Evolutionary conservation across 805 yeast species (phyloP).

Genomic region (Yarrowia osloensis): DNA sequence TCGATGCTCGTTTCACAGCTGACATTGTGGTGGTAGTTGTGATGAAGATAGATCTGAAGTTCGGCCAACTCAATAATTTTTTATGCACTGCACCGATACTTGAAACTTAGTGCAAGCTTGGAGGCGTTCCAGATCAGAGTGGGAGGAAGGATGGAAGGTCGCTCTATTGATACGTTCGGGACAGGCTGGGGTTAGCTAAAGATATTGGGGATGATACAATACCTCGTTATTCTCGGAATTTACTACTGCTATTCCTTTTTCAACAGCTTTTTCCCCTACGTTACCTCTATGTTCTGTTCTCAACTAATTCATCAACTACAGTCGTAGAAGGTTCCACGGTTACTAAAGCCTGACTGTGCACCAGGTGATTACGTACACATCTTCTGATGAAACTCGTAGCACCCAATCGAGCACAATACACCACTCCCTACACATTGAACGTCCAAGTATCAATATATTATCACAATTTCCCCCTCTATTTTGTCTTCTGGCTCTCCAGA

Average conservation of each 20-base stretch:
- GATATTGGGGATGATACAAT: too few species aligned
- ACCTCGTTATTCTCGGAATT: too few species aligned
- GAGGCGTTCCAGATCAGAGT: background rate
- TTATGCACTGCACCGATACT: constrained; percentile 26
- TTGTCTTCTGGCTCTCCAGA: constrained; percentile 20
- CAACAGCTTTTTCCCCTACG: too few species aligned
- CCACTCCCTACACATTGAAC: background rate
- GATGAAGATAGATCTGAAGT: constrained; percentile 3
- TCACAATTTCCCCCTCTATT: background rate
- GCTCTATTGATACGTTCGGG: too few species aligned
- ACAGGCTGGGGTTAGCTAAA: too few species aligned
- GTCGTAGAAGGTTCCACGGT: background rate
- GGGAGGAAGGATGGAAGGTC: background rate
- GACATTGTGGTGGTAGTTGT: constrained; percentile 1
- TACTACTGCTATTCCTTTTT: too few species aligned
- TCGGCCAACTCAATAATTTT: constrained; percentile 7
- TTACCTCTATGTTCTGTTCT: background rate
- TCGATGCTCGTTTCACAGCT: constrained; percentile 29
- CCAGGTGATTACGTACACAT: background rate
- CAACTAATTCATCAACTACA: background rate
- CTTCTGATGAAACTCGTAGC: background rate
- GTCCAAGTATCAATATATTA: background rate
- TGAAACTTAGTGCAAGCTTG: constrained; percentile 1
- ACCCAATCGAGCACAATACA: background rate
- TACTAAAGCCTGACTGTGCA: background rate